Evolutionary conservation across 495 filamentous ascomycete species (phyloP).

Genomic region (Penicillium maclennaniae): DNA sequence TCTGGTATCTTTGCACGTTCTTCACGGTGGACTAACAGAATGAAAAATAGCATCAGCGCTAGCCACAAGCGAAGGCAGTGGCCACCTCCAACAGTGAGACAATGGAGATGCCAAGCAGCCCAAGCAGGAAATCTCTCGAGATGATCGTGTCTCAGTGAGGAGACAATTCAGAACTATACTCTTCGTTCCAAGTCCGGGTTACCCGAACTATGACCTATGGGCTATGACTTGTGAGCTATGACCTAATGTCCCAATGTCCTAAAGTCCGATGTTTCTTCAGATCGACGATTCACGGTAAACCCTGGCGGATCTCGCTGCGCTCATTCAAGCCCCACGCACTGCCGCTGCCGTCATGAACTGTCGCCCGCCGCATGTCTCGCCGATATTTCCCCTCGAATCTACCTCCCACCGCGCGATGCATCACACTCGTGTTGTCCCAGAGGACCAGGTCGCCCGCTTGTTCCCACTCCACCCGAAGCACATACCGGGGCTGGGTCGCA

Average conservation of each 20-base stretch:
- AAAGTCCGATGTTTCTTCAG: too few species aligned
- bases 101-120: background rate
- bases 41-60: background rate
- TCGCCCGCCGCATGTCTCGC: slow-evolving; percentile 53
- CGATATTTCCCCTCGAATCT: slow-evolving; percentile 47
- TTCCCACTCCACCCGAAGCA: slow-evolving; percentile 46
- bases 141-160: background rate
- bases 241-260: too few species aligned
- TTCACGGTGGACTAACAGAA: background rate
- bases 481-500: slow-evolving; percentile 48
- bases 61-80: background rate
- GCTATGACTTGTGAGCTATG: too few species aligned
- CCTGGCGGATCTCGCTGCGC: slow-evolving; percentile 13
- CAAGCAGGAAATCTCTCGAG: background rate
- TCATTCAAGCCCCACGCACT: slow-evolving; percentile 44
- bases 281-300: slow-evolving; percentile 6
- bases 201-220: background rate
- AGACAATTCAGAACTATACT: background rate
- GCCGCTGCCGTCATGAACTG: slow-evolving; percentile 42
- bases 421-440: slow-evolving; percentile 57
- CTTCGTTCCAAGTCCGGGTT: background rate
- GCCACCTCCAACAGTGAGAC: background rate
- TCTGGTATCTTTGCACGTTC: too few species aligned
- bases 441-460: slow-evolving; percentile 49
- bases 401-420: slow-evolving; percentile 52